A percentile compares a stretch with the other conserved stretches of the same genome.
phyloP scores from a whole-genome alignment of 2,329 filamentous ascomycete species.

The Xylariomycetidae sp. region DNA sequence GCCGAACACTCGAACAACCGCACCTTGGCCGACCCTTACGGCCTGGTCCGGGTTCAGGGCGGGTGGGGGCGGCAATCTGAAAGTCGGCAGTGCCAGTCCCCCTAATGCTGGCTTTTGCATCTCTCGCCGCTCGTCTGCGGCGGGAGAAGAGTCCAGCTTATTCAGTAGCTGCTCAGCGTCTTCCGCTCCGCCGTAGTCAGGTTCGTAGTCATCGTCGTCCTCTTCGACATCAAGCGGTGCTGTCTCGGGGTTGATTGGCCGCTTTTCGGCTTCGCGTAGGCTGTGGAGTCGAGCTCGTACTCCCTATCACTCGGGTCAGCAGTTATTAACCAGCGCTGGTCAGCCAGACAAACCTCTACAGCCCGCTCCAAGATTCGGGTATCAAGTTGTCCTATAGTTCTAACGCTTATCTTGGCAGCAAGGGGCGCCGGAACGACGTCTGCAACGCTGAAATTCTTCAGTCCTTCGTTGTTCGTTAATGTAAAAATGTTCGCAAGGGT shows the following conservation, averaged over 20 bases:
- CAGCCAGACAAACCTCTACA: constrained; percentile 52
- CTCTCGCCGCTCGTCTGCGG: constrained; percentile 41
- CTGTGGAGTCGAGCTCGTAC: constrained; percentile 45
- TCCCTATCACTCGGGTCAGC: constrained; percentile 29
- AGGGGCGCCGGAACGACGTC: constrained; percentile 67
- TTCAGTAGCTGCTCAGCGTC: constrained; percentile 72
- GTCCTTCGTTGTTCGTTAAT: constrained; percentile 66
- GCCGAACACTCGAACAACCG: constrained; percentile 70
- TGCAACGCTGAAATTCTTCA: constrained; percentile 74
- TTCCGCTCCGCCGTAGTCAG: constrained; percentile 68
- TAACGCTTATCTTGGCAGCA: constrained; percentile 74
- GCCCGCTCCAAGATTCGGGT: constrained; percentile 63
- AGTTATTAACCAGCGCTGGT: not conserved
- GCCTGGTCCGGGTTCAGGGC: constrained; percentile 66
- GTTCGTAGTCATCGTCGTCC: constrained; percentile 91
- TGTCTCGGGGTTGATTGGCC: constrained; percentile 51
- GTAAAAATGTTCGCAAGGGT: constrained; percentile 83
- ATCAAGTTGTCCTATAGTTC: constrained; percentile 68
- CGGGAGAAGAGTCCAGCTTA: constrained; percentile 65
- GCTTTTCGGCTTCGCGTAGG: constrained; percentile 36
- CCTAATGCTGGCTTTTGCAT: constrained; percentile 41
- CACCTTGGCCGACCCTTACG: constrained; percentile 66
- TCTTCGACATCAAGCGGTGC: constrained; percentile 60
- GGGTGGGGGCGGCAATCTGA: constrained; percentile 72
- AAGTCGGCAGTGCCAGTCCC: constrained; percentile 64